These are phyloP conservation scores for Gossypium australe DNA, from an alignment of 345 rosid genomes.

Conservation along the genomic window DNA sequence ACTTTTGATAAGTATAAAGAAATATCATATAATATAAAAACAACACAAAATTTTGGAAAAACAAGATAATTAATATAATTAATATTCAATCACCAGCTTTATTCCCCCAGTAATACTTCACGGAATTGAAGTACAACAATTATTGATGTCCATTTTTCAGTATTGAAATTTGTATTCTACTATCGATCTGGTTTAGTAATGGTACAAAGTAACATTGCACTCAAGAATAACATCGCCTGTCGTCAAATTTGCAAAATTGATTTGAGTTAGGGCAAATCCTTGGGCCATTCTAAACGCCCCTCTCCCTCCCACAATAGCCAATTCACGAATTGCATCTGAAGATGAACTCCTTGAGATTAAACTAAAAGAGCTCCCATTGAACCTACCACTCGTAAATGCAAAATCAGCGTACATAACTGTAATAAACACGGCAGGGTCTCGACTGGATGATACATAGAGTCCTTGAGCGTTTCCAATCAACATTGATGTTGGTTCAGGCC, in stretches of 20 bases:
- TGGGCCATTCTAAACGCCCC: slow-evolving; percentile 39
- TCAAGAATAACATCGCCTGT: slow-evolving; percentile 35
- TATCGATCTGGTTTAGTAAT: slow-evolving; percentile 1
- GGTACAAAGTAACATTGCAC: slow-evolving; percentile 29
- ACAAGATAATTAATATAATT: too few species aligned
- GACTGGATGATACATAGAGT: slow-evolving; percentile 32
- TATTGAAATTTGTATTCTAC: not conserved
- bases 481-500: slow-evolving; percentile 29
- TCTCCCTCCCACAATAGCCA: slow-evolving; percentile 24
- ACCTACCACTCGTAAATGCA: slow-evolving; percentile 32
- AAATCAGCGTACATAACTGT: slow-evolving; percentile 36
- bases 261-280: slow-evolving; percentile 30
- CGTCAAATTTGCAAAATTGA: slow-evolving; percentile 18
- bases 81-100: too few species aligned
- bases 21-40: too few species aligned
- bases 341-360: slow-evolving; percentile 40
- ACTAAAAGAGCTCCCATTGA: slow-evolving; percentile 42
- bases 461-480: slow-evolving; percentile 42
- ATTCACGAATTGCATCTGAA: not conserved
- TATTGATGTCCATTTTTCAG: too few species aligned
- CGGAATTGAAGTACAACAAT: not conserved
- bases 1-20: too few species aligned
- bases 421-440: slow-evolving; percentile 13
- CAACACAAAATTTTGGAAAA: too few species aligned
- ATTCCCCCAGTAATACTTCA: too few species aligned